Evolutionary conservation across 176 grass and related monocot species (phyloP).

Genomic region (Bonia amplexicaulis): DNA sequence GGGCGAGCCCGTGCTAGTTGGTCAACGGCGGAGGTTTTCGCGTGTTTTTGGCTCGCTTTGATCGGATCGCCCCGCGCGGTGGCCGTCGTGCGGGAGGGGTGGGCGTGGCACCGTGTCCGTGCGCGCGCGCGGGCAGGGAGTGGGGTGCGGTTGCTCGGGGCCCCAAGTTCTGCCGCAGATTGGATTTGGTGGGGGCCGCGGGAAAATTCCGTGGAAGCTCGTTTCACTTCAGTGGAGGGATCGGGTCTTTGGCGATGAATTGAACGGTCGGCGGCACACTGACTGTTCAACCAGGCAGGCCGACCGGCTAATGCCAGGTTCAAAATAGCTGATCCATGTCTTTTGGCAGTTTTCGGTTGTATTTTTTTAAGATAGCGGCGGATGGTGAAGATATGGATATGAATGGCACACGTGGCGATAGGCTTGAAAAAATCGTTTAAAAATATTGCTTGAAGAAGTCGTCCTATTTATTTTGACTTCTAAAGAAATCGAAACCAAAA

Average conservation of each 20-base stretch:
- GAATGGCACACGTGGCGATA: fast-evolving
- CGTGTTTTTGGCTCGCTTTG: not conserved
- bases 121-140: not conserved
- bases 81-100: not conserved
- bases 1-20: not conserved
- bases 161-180: not conserved
- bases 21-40: constrained; percentile 18
- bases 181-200: constrained; percentile 2
- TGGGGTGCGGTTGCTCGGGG: not conserved
- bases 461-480: too few relatives aligned
- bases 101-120: too few relatives aligned
- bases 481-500: fast-evolving
- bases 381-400: too few relatives aligned
- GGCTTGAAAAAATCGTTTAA: too few relatives aligned
- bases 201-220: not conserved
- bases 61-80: not conserved
- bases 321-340: too few relatives aligned
- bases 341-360: too few relatives aligned
- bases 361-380: too few relatives aligned
- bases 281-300: too few relatives aligned
- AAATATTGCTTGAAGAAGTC: fast-evolving
- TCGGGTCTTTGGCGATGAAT: not conserved
- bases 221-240: not conserved
- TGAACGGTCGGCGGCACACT: not conserved
- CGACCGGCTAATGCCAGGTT: too few relatives aligned